A percentile compares a stretch with the other conserved stretches of the same genome.
Evolutionary conservation across 768 basidiomycete genomes (phyloP).

Genomic region (Sporobolomyces phaffii): DNA sequence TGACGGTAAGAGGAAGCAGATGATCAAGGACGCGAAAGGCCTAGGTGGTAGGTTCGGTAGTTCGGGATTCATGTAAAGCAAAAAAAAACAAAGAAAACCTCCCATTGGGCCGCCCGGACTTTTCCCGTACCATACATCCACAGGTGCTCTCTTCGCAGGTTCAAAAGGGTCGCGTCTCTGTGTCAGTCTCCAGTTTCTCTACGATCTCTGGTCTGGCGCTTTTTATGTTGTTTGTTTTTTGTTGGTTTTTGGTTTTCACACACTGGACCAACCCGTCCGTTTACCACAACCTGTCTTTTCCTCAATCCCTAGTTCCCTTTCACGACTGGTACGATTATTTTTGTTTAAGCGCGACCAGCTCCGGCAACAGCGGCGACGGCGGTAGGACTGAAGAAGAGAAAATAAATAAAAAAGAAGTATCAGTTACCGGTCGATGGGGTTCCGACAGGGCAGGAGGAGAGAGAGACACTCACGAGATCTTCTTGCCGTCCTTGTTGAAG

Average conservation of each 20-base stretch:
- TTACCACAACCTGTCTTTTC: too few species aligned
- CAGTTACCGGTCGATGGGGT: not conserved
- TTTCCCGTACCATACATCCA: too few species aligned
- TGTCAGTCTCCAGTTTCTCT: too few species aligned
- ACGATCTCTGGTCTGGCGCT: not conserved
- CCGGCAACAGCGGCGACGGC: constrained; percentile 28
- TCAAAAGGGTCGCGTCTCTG: too few species aligned
- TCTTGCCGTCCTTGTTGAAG: constrained; percentile 44
- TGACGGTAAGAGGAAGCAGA: constrained; percentile 67
- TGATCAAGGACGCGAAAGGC: constrained; percentile 53
- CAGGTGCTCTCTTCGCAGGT: too few species aligned
- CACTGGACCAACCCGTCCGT: too few species aligned
- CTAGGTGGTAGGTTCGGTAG: constrained; percentile 35
- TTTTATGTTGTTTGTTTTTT: not conserved
- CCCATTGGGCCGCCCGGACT: too few species aligned
- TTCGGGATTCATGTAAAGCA: constrained; percentile 20
- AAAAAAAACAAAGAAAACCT: too few species aligned
- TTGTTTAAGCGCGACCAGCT: constrained; percentile 30
- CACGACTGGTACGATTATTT: not conserved
- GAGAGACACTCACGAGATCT: constrained; percentile 38
- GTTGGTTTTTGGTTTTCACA: too few species aligned
- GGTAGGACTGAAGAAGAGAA: constrained; percentile 4
- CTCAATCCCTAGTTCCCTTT: too few species aligned
- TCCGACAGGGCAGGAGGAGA: not conserved
- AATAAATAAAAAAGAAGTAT: not conserved